phyloP scores from a whole-genome alignment of 805 yeast species.

The Saccharomycopsis sp. region DNA sequence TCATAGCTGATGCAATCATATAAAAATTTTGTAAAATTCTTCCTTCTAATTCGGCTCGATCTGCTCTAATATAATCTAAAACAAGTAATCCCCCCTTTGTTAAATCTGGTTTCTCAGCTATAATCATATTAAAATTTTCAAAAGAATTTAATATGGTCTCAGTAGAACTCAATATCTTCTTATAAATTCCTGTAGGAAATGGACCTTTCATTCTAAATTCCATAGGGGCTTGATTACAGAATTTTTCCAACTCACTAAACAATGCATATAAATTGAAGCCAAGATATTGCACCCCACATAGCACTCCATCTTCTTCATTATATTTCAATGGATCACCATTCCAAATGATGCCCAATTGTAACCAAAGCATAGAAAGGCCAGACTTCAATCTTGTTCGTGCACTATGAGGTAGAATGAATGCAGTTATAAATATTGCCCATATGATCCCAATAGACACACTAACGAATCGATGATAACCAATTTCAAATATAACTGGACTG shows the following conservation, averaged over 20 bases:
- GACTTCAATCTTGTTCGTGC: conserved; percentile 63
- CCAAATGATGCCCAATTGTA: conserved; percentile 77
- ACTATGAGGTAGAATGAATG: conserved; percentile 62
- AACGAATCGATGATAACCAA: conserved; percentile 71
- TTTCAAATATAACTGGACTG: conserved; percentile 58
- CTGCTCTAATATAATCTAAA: conserved; percentile 45
- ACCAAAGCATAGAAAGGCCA: conserved; percentile 66
- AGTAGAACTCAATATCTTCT: conserved; percentile 45
- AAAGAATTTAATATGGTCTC: conserved; percentile 65
- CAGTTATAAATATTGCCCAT: conserved; percentile 70
- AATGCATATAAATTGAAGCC: conserved; percentile 35
- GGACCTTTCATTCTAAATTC: conserved; percentile 71
- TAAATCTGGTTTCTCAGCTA: conserved; percentile 52
- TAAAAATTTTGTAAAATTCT: conserved; percentile 70
- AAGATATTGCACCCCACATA: conserved; percentile 23
- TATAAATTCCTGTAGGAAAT: conserved; percentile 51
- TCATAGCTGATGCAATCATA: conserved; percentile 69
- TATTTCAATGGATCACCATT: conserved; percentile 61
- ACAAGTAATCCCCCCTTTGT: conserved; percentile 38
- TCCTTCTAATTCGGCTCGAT: conserved; percentile 63
- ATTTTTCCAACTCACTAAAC: conserved; percentile 51
- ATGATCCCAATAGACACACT: conserved; percentile 67
- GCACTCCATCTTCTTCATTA: background rate
- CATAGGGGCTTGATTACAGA: conserved; percentile 64
- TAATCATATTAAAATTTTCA: conserved; percentile 65